phyloP scores from a whole-genome alignment of 1,284 basidiomycete genomes.

The Fistulinella cinereoalba region DNA sequence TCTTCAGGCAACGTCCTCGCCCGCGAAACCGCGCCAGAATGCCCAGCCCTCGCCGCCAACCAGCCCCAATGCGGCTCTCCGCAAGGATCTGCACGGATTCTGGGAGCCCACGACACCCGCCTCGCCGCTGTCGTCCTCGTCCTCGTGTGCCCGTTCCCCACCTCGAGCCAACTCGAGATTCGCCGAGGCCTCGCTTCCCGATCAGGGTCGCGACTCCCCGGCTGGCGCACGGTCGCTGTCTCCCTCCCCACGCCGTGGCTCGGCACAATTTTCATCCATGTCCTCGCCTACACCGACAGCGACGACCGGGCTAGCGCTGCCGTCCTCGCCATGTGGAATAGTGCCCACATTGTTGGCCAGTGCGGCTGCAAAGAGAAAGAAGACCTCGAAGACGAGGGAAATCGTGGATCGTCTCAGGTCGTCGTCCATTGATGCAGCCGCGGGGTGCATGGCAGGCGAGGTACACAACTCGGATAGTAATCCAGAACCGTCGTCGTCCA shows the following conservation, averaged over 20 bases:
- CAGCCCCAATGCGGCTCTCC: slow-evolving; percentile 13
- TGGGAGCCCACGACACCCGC: slow-evolving; percentile 24
- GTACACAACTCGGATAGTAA: slow-evolving; percentile 3
- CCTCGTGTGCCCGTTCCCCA: slow-evolving; percentile 19
- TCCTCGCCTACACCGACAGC: slow-evolving; percentile 10
- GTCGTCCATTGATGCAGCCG: slow-evolving; percentile 23
- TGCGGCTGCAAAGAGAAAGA: slow-evolving; percentile 22
- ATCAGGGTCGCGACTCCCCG: background rate
- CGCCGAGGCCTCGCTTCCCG: slow-evolving; percentile 4
- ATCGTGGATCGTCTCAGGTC: slow-evolving; percentile 30
- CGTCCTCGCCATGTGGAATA: slow-evolving; percentile 11
- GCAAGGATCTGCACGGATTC: slow-evolving; percentile 29
- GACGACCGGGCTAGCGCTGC: background rate
- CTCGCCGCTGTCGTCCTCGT: slow-evolving; percentile 25
- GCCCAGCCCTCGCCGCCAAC: slow-evolving; percentile 11
- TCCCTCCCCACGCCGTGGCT: slow-evolving; percentile 10
- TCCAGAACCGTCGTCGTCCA: slow-evolving; percentile 5
- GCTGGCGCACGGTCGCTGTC: slow-evolving; percentile 18
- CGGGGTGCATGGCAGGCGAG: too few relatives aligned
- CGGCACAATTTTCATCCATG: slow-evolving; percentile 6
- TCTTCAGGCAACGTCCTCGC: too few relatives aligned
- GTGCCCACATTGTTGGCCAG: slow-evolving; percentile 26
- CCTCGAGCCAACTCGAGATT: slow-evolving; percentile 9
- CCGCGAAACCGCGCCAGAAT: too few relatives aligned
- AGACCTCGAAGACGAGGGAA: slow-evolving; percentile 28